These are phyloP conservation scores for Hypoxylon sp. DNA, from an alignment of 2,329 filamentous ascomycete species.

Conservation along the genomic window DNA sequence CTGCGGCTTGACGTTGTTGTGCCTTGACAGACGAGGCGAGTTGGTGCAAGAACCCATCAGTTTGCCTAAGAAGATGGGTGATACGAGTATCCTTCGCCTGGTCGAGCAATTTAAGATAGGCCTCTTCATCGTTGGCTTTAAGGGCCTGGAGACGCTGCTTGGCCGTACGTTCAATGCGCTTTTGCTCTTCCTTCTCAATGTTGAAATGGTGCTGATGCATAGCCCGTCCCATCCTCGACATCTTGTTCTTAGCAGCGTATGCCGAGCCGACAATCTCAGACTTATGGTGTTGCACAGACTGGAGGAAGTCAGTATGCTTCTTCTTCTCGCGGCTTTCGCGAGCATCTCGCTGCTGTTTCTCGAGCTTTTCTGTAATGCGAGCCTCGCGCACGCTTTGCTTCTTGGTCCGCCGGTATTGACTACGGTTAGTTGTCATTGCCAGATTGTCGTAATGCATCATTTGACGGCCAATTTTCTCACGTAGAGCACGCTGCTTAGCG, in stretches of 20 bases:
- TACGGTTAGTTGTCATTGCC: conserved; percentile 95
- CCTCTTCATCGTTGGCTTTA: conserved; percentile 99
- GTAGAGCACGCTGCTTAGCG: conserved; percentile 86
- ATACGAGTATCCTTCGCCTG: conserved; percentile 99
- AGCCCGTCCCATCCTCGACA: conserved; percentile 87
- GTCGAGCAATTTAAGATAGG: conserved; percentile 96
- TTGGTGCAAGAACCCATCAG: conserved; percentile 96
- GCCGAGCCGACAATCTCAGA: conserved; percentile 81
- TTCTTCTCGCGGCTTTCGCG: conserved; percentile 97
- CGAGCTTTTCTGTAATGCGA: conserved; percentile 96
- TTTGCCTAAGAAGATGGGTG: conserved; percentile 95
- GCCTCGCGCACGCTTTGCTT: conserved; percentile 97
- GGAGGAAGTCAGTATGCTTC: conserved; percentile 93
- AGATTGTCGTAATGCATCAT: conserved; percentile 97
- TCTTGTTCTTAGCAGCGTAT: conserved; percentile 77
- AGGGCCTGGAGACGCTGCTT: conserved; percentile 99
- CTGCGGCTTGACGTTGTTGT: conserved; percentile 87
- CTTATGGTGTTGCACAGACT: conserved; percentile 86
- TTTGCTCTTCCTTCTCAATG: conserved; percentile 99
- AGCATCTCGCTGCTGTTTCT: conserved; percentile 98
- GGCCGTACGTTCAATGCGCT: conserved; percentile 95
- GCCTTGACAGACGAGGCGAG: conserved; percentile 94
- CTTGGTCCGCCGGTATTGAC: conserved; percentile 93
- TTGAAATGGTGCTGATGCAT: conserved; percentile 93
- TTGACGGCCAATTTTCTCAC: conserved; percentile 88